These are phyloP conservation scores for Ophiostoma populinum DNA, from an alignment of 2,329 filamentous ascomycete species.

Conservation along the genomic window DNA sequence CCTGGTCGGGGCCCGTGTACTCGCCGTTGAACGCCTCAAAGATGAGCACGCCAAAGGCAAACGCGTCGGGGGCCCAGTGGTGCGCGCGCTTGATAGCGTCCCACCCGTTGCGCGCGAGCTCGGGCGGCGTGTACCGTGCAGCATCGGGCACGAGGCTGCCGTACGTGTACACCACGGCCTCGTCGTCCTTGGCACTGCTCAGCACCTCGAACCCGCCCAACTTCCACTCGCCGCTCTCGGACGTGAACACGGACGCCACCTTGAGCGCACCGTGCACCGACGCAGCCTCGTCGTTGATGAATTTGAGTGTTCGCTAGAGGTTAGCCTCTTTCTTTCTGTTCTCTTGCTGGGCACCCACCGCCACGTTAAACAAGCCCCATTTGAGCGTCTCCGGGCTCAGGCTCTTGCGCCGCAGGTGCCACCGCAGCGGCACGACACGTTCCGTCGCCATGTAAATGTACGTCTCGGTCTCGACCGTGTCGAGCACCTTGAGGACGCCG, in stretches of 20 bases:
- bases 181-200: constrained; percentile 90
- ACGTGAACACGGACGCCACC: constrained; percentile 76
- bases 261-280: constrained; percentile 82
- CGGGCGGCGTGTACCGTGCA: constrained; percentile 69
- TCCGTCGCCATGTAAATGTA: constrained; percentile 96
- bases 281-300: constrained; percentile 83
- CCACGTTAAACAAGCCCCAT: constrained; percentile 82
- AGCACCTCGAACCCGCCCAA: constrained; percentile 83
- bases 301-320: constrained; percentile 67
- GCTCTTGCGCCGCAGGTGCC: constrained; percentile 80
- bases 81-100: constrained; percentile 73
- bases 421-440: constrained; percentile 67
- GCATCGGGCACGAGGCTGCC: constrained; percentile 78
- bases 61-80: constrained; percentile 68
- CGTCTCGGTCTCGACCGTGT: constrained; percentile 90
- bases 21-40: constrained; percentile 85
- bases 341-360: constrained; percentile 45
- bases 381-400: constrained; percentile 84
- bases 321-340: too few species aligned
- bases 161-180: constrained; percentile 85
- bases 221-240: constrained; percentile 96
- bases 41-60: constrained; percentile 67
- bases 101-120: constrained; percentile 79
- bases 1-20: constrained; percentile 60
- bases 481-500: constrained; percentile 82